Evolutionary conservation across 805 yeast species (phyloP), one percentile per base, ranked within the genome.

Genomic region (Yamadazyma olivae): DNA sequence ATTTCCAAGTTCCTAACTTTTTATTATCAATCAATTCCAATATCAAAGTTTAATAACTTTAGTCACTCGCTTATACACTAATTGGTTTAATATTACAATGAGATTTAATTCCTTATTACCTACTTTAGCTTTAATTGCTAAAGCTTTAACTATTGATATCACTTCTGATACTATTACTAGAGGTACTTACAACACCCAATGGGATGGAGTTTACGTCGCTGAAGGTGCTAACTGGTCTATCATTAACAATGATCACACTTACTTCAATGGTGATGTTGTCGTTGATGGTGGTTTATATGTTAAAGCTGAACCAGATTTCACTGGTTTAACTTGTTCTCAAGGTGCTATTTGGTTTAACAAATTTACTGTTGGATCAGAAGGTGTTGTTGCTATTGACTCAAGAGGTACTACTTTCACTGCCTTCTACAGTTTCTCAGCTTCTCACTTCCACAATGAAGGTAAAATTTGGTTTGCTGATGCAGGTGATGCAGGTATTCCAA

Each of bases 141-240:
- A 34, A 16, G 41, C 46, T n/a, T 32, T 44, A 32, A 31, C 46
- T 10, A 27, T 41, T 27, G 46, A 44, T 18, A 38, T 44, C 22
- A 39, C 42, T 22, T 22, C 41, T 27, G 37, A 44, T 27, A 44
- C 49, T 19, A 41, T 44, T 24, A 40, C 49, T 21, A 41, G 38
- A 24, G 49, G 49, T 21, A 30, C 40, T 3, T 29, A 30, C 27
- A 37, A 41, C 19, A 39, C 43, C 33, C 36, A 44, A 28, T 44
- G 40, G 36, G 61, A 59, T 17, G 49, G 39, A 29, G 38, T 55
- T 8, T 40, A 38, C 4, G 45, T 59, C 23, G 41, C 40, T n/a
- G 37, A 46, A 13, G 59, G 57, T 24, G 61, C 43, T 6, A 50
- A 45, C 39, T 57, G 56, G 50, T 55, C 64, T 10, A 49, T 58